A percentile compares a stretch with the other conserved stretches of the same genome.
Conservation (phyloP, 2,329 filamentous ascomycete species). For the Ophiostoma ulmi region DNA sequence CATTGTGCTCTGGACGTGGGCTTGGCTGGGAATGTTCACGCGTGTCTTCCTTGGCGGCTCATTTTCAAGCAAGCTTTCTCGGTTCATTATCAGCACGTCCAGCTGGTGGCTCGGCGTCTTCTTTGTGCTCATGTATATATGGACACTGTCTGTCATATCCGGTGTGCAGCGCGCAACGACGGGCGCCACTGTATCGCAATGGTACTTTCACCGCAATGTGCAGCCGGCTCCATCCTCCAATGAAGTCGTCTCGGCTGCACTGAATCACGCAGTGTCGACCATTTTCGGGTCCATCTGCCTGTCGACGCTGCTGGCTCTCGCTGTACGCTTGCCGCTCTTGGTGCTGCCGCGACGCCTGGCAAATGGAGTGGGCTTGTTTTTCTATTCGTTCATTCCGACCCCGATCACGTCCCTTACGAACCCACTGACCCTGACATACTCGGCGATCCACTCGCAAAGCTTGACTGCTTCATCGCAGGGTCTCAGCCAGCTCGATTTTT, state of each 20-base stretch:
- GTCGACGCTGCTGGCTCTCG: conserved; percentile 72
- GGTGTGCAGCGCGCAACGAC: conserved; percentile 87
- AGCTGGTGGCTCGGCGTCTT: conserved; percentile 94
- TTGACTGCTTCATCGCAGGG: conserved; percentile 72
- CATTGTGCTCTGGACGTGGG: conserved; percentile 87
- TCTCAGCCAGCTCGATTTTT: conserved; percentile 74
- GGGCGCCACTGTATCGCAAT: conserved; percentile 92
- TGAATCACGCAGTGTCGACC: conserved; percentile 75
- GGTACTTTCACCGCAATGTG: conserved; percentile 94
- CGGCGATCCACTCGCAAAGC: conserved; percentile 85
- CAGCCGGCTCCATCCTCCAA: conserved; percentile 70
- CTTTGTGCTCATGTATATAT: conserved; percentile 92
- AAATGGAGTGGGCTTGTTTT: conserved; percentile 58
- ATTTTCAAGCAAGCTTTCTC: conserved; percentile 56
- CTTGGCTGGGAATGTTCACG: conserved; percentile 96
- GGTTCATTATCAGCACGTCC: conserved; percentile 76
- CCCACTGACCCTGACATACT: conserved; percentile 85
- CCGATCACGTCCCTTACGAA: conserved; percentile 83
- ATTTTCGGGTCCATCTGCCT: conserved; percentile 91
- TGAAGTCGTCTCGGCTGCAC: conserved; percentile 76
- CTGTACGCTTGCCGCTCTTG: conserved; percentile 79
- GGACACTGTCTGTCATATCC: conserved; percentile 82
- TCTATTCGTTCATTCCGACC: conserved; percentile 70
- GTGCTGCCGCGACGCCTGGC: conserved; percentile 68
- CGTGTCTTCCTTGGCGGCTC: conserved; percentile 91